phyloP scores from a whole-genome alignment of 148 eudicot genomes.

The Rhododendron griersonianum region DNA sequence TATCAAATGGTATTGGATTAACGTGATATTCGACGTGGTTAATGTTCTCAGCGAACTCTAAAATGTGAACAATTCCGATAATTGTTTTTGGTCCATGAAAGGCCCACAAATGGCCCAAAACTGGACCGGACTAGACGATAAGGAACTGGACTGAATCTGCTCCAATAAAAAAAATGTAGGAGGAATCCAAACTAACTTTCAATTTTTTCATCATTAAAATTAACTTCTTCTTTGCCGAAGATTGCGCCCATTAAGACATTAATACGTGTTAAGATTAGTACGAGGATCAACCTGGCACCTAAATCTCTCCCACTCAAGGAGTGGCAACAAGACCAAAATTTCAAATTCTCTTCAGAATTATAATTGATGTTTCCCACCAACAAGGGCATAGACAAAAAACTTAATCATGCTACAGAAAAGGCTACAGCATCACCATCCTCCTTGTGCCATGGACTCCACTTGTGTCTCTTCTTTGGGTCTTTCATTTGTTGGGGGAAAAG shows the following conservation, averaged over 20 bases:
- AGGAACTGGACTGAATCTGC: too few species aligned
- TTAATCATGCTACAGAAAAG: background rate
- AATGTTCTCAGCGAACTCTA: too few species aligned
- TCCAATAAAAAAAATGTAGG: too few species aligned
- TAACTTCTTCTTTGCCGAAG: background rate
- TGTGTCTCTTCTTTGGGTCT: background rate
- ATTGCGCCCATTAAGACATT: too few species aligned
- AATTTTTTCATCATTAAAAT: background rate
- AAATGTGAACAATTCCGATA: too few species aligned
- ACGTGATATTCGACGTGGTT: too few species aligned
- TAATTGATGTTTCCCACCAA: constrained; percentile 7
- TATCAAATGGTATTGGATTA: too few species aligned
- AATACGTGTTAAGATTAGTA: background rate
- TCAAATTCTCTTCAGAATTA: background rate
- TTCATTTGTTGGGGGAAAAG: background rate
- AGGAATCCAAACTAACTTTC: background rate
- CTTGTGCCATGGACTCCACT: background rate
- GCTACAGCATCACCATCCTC: background rate
- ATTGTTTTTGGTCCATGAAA: too few species aligned
- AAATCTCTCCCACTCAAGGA: background rate
- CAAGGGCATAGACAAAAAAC: background rate
- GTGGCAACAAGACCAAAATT: background rate
- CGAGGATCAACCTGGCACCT: background rate
- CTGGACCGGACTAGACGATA: too few species aligned
- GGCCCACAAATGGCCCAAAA: too few species aligned